Evolutionary conservation across 2,329 filamentous ascomycete genomes (phyloP), one percentile per base, ranked within the genome.

Genomic region (Diaporthe sp.): DNA sequence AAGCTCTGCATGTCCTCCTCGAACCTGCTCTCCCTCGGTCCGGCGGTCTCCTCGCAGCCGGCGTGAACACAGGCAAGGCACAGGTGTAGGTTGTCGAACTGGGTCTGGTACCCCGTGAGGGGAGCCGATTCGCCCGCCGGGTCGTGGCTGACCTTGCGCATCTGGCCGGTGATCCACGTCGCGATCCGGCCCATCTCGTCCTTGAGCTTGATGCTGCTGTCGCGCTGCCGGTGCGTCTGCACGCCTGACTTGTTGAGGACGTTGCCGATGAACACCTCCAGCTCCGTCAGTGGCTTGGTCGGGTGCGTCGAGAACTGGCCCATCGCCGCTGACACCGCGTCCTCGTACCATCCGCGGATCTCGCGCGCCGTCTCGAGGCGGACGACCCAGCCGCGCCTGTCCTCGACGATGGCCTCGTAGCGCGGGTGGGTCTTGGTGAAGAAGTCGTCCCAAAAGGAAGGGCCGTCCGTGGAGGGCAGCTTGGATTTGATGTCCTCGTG

Each of bases 201-300:
- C 70, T 85, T 86, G 27, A 91, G 83, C 77, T 87, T 87, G 61
- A 85, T 81, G 2, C 88, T 90, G 2, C 83, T 82, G 61, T 91
- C 88, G 3, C 88, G 85, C 76, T 90, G 87, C 3, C 87, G 85
- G 13, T 82, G 81, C 0, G 85, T 88, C 79, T 89, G 88, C 0
- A 82, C 77, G 0, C 88, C 88, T 0, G 79, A 81, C 75, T 85
- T 87, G 79, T 88, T 90, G 53, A 89, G 80, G n/a, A 91, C 86
- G n/a, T 84, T 85, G 12, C 89, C 89, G 32, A 88, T 88, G 70
- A 90, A 90, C 0, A 88, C 87, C 74, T 91, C 89, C 0, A 88
- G 80, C 77, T 91, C 89, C 0, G 81, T 84, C 10, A 91, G 81
- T 0, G 81, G 81, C 25, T 80, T 79, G 9, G 83, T 82, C 0